A percentile compares a stretch with the other conserved stretches of the same genome.
These are phyloP conservation scores for Triticum urartu DNA, from an alignment of 176 grass and related monocot genomes.

Conservation along the genomic window DNA sequence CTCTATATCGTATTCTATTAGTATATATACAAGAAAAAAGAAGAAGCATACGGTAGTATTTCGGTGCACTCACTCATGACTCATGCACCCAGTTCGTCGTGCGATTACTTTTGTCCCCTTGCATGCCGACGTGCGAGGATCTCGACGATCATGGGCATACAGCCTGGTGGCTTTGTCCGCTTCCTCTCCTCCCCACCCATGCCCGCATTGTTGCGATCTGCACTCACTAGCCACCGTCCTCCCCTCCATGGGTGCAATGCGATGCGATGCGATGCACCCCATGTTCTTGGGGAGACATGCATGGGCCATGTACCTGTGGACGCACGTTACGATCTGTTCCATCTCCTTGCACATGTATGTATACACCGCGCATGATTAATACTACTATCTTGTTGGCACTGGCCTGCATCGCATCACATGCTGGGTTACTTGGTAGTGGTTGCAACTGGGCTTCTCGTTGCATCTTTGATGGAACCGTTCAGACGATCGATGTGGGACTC, in stretches of 20 bases:
- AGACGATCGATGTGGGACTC: not conserved
- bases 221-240: no score
- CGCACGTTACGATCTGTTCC: not conserved
- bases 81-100: not conserved
- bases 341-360: not conserved
- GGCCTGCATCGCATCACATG: not conserved
- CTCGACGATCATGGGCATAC: not conserved
- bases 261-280: not conserved
- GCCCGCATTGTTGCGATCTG: not conserved
- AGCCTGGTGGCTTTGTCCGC: not conserved
- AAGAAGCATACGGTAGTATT: not conserved
- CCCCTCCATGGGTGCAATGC: constrained; percentile 6
- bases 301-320: constrained; percentile 28
- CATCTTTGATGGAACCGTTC: not conserved
- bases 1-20: not conserved
- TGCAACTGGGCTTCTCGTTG: not conserved
- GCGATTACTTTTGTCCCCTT: not conserved
- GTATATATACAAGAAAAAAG: not conserved
- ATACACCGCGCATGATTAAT: not conserved
- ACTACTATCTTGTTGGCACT: not conserved
- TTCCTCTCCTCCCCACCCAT: not conserved
- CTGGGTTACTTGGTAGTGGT: not conserved
- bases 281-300: constrained; percentile 10
- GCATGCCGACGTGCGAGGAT: not conserved
- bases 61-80: not conserved